Evolutionary conservation across 2,329 filamentous ascomycete species (phyloP).

Genomic region (Exophiala spinifera): DNA sequence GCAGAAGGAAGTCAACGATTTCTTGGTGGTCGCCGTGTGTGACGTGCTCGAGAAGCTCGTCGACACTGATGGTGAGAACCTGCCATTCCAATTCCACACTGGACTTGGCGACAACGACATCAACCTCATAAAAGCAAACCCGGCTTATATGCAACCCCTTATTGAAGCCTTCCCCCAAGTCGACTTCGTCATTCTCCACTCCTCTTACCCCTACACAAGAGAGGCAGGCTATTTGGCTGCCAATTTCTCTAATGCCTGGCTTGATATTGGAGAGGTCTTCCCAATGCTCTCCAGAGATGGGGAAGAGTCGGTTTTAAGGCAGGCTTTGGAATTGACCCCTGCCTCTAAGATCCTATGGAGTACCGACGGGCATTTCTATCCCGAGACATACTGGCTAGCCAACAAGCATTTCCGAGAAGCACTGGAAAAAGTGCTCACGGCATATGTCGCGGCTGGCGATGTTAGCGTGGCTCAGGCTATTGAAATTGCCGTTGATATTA

Average conservation of each 20-base stretch:
- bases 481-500: constrained; percentile 61
- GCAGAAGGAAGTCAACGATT: constrained; percentile 64
- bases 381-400: constrained; percentile 73
- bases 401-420: constrained; percentile 69
- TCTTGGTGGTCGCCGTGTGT: constrained; percentile 64
- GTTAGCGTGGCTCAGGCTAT: constrained; percentile 62
- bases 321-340: constrained; percentile 73
- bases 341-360: constrained; percentile 75
- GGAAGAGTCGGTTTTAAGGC: constrained; percentile 66
- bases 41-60: constrained; percentile 52
- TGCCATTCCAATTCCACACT: constrained; percentile 78
- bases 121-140: constrained; percentile 65
- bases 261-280: constrained; percentile 80
- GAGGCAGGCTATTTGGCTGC: constrained; percentile 76
- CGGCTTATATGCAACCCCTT: constrained; percentile 70
- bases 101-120: constrained; percentile 80
- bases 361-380: constrained; percentile 75
- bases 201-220: constrained; percentile 75
- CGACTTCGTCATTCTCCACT: constrained; percentile 74
- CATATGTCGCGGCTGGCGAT: constrained; percentile 64
- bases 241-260: constrained; percentile 74
- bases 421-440: constrained; percentile 63
- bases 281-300: constrained; percentile 73
- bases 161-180: constrained; percentile 67
- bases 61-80: constrained; percentile 34